phyloP scores from a whole-genome alignment of 2,329 filamentous ascomycete genomes.

The Cladosporium sp. region DNA sequence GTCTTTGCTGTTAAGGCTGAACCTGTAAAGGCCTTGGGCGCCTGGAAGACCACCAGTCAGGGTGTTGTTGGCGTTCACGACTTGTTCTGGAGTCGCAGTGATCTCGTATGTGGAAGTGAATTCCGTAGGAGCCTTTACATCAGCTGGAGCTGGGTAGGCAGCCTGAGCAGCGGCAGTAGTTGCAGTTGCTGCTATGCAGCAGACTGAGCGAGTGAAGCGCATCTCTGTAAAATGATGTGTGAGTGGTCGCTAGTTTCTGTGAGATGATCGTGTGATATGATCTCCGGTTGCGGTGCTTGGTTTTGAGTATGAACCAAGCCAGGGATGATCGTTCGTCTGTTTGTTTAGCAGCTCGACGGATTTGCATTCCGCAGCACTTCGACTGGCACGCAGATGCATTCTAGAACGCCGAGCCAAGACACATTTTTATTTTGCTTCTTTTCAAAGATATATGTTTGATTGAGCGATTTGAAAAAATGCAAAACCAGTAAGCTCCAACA shows the following conservation, averaged over 20 bases:
- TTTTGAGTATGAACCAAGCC: not conserved
- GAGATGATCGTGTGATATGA: not conserved
- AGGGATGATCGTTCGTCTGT: not conserved
- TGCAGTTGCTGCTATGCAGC: not conserved
- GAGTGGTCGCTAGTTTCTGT: not conserved
- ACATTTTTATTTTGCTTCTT: not conserved
- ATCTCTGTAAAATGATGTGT: not conserved
- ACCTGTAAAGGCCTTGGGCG: slow-evolving; percentile 52
- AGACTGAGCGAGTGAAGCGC: not conserved
- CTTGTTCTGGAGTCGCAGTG: slow-evolving; percentile 51
- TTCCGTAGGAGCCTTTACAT: not conserved
- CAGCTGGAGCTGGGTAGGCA: slow-evolving; percentile 27
- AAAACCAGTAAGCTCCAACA: not conserved
- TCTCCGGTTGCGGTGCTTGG: not conserved
- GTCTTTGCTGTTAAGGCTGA: slow-evolving; percentile 52
- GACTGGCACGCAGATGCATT: not conserved
- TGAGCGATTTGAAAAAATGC: not conserved
- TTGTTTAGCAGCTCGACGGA: not conserved
- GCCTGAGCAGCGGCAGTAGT: not conserved
- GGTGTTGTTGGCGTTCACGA: slow-evolving; percentile 46
- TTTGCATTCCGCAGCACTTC: not conserved
- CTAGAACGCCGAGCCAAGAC: not conserved
- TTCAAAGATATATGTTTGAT: not conserved
- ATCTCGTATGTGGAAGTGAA: slow-evolving; percentile 55
- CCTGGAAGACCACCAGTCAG: slow-evolving; percentile 35